Evolutionary conservation across 1,139 yeast genomes (phyloP).

Genomic region (Candida sp.): DNA sequence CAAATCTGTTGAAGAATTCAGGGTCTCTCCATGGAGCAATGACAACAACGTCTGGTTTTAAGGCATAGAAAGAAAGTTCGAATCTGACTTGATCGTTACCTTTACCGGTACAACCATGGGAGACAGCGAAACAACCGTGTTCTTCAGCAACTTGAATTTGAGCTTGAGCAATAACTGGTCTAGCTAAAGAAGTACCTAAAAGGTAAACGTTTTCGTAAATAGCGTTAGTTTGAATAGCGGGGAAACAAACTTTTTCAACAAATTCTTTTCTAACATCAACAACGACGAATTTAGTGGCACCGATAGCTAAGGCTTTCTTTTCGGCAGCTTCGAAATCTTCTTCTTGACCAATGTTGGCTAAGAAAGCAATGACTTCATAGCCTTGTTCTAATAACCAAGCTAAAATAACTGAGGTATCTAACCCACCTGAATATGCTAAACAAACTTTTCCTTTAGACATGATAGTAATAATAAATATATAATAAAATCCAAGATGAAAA

Average conservation of each 20-base stretch:
- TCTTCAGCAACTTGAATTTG: conserved; percentile 96
- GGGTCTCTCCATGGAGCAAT: conserved; percentile 99
- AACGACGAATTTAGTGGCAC: conserved; percentile 93
- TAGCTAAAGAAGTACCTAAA: conserved; percentile 94
- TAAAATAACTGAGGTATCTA: conserved; percentile 94
- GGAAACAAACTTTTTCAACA: conserved; percentile 89
- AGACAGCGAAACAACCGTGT: conserved; percentile 97
- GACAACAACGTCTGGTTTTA: conserved; percentile 94
- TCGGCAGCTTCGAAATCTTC: conserved; percentile 98
- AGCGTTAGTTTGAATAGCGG: conserved; percentile 96
- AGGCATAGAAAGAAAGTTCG: conserved; percentile 93
- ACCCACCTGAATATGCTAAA: conserved; percentile 98
- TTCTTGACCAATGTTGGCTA: conserved; percentile 98
- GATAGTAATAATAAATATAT: too few relatives aligned
- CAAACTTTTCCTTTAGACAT: conserved; percentile 99
- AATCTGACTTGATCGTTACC: conserved; percentile 99
- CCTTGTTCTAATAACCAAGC: conserved; percentile 99
- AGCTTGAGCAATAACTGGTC: conserved; percentile 98
- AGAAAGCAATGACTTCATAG: conserved; percentile 95
- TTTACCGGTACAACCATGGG: conserved; percentile 99
- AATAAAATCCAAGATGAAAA: too few relatives aligned
- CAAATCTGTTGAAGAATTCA: conserved; percentile 88
- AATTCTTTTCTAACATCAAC: conserved; percentile 93
- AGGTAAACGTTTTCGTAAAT: conserved; percentile 96
- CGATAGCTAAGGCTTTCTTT: conserved; percentile 92